Evolutionary conservation across 768 basidiomycete species (phyloP), one percentile per base, ranked within the genome.

Genomic region (Panaeolus cyanescens): DNA sequence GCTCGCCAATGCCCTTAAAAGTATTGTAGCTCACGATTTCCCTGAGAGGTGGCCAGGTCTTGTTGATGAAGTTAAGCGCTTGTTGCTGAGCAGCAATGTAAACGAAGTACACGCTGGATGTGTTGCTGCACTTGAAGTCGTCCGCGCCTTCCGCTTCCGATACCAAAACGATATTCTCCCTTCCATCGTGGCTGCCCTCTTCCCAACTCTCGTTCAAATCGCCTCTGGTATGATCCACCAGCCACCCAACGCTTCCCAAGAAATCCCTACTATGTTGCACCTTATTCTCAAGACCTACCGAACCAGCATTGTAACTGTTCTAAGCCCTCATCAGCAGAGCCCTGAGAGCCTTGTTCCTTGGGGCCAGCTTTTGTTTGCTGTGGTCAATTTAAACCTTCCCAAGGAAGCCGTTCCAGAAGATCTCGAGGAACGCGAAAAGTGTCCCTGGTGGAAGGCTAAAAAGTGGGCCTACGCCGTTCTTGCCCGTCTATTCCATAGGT

Each of bases 401-500:
- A 75, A 78, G 56, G 85, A 86, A 2, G 83, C 80, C 20, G 82
- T 93, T 0, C 89, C 91, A 1, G 85, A 82, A 30, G 86, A 91
- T 59, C 84, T 87, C 62, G 90, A 93, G 5, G 90, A 90, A 15
- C 79, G 91, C 33, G 92, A 95, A 76, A 81, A 80, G 53, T 85
- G 80, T 50, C 90, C 92, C 67, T 96, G 95, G 94, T 93, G 93
- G 91, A 90, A 89, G 70, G 84, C 90, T 8, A 96, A 96, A 77
- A 96, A 96, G 71, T 96, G 94, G 95, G 92, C 94, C 0, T 95
- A 89, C 69, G 85, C 83, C n/a, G 86, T 86, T 34, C 78, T 96
- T 7, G 90, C 91, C 33, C 80, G 88, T 22, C 77, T 95, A 15
- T 95, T 95, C 82, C 89, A 90, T 68, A 82, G 90, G 84, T 88